Evolutionary conservation across 140 eudicot genomes (phyloP).

Genomic region (Anethum foeniculum): DNA sequence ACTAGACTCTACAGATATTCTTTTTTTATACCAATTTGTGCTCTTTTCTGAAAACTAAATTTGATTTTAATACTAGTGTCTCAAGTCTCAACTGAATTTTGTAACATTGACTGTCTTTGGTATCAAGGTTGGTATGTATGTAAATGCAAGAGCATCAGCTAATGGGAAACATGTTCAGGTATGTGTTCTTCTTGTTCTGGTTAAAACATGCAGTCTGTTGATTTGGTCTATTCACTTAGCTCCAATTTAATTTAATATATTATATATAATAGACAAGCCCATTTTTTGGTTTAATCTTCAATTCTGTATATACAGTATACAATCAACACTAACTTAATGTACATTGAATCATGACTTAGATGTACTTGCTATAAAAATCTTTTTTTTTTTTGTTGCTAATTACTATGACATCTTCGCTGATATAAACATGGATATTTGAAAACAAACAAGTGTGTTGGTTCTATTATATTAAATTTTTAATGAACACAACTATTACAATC

Average conservation of each 20-base stretch:
- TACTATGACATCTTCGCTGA: not conserved
- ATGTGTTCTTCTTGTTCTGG: conserved; percentile 2
- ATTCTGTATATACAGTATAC: not conserved
- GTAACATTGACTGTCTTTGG: not conserved
- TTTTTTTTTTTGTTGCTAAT: not conserved
- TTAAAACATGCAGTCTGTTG: not conserved
- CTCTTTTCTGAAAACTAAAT: not conserved
- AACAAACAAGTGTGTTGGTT: not conserved
- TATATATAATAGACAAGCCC: not conserved
- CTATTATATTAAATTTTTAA: not conserved
- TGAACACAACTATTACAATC: not conserved
- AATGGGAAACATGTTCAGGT: conserved; percentile 97
- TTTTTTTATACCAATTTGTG: not conserved
- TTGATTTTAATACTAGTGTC: not conserved
- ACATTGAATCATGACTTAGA: not conserved
- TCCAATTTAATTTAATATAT: not conserved
- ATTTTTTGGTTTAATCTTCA: not conserved
- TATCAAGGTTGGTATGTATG: conserved; percentile 85
- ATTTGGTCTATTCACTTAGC: not conserved
- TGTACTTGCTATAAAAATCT: not conserved
- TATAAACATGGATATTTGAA: not conserved
- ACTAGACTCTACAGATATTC: not conserved
- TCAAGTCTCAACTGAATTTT: not conserved
- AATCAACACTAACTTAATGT: not conserved
- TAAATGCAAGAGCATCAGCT: conserved; percentile 76